Conservation (phyloP, 768 basidiomycete genomes). For the Rubroboletus pulcherrimus region DNA sequence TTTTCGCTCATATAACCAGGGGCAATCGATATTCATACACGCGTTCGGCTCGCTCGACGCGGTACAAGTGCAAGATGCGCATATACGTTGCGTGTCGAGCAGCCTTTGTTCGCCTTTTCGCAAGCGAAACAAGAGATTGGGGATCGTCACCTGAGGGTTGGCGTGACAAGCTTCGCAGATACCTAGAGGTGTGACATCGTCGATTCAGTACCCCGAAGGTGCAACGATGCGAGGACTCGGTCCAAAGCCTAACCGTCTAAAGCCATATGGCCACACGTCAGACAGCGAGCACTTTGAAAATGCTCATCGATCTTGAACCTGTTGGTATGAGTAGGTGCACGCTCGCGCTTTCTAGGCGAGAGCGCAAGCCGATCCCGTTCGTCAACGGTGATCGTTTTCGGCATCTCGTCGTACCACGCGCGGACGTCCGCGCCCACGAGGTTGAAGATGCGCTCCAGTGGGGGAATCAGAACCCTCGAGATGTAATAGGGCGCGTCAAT, state of each 20-base stretch:
- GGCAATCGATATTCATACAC: constrained; percentile 86
- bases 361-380: constrained; percentile 33
- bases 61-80: constrained; percentile 62
- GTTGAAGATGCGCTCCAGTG: constrained; percentile 86
- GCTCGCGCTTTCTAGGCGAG: constrained; percentile 36
- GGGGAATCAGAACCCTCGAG: constrained; percentile 78
- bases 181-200: constrained; percentile 31
- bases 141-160: constrained; percentile 51
- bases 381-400: constrained; percentile 46
- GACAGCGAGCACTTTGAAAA: constrained; percentile 66
- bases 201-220: background rate
- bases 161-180: constrained; percentile 63
- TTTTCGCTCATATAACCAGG: constrained; percentile 72
- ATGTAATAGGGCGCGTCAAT: constrained; percentile 94
- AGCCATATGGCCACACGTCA: constrained; percentile 60
- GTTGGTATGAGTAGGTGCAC: constrained; percentile 29
- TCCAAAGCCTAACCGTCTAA: constrained; percentile 44
- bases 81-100: constrained; percentile 60
- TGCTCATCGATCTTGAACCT: constrained; percentile 67
- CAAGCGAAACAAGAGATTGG: constrained; percentile 52
- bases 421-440: constrained; percentile 85
- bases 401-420: constrained; percentile 87
- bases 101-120: constrained; percentile 54
- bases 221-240: background rate
- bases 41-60: constrained; percentile 55